Evolutionary conservation across 257 asterid species (phyloP).

Genomic region (Penstemon barbatus): DNA sequence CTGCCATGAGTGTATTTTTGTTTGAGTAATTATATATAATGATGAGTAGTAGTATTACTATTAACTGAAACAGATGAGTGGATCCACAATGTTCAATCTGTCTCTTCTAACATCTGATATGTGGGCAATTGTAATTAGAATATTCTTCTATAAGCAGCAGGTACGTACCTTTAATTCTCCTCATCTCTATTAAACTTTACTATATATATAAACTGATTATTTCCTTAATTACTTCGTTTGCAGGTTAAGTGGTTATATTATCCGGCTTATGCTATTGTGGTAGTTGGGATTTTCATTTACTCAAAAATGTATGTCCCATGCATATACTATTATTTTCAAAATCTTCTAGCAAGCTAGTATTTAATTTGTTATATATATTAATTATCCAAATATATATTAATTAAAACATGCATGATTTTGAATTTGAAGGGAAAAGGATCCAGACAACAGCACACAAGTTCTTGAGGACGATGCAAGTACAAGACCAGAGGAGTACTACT

Average conservation of each 20-base stretch:
- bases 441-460: slow-evolving; percentile 14
- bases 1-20: neutral
- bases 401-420: neutral
- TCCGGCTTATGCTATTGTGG: slow-evolving; percentile 41
- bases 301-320: slow-evolving; percentile 33
- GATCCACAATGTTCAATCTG: slow-evolving; percentile 50
- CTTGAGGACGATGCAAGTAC: slow-evolving; percentile 23
- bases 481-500: neutral
- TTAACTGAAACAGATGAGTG: slow-evolving; percentile 41
- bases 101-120: slow-evolving; percentile 53
- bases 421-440: slow-evolving; percentile 32
- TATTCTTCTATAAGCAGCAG: slow-evolving; percentile 51
- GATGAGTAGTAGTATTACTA: neutral
- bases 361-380: neutral
- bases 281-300: slow-evolving; percentile 42
- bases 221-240: neutral
- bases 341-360: neutral
- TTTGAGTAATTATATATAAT: neutral
- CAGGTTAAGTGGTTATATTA: slow-evolving; percentile 56
- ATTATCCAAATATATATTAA: neutral
- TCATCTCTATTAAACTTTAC: neutral
- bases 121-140: slow-evolving; percentile 52
- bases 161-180: slow-evolving; percentile 28
- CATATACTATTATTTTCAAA: neutral
- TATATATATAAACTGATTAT: no score